These are phyloP conservation scores for Diphasiastrum complanatum DNA, from an alignment of 83 land plant genomes.

Conservation along the genomic window DNA sequence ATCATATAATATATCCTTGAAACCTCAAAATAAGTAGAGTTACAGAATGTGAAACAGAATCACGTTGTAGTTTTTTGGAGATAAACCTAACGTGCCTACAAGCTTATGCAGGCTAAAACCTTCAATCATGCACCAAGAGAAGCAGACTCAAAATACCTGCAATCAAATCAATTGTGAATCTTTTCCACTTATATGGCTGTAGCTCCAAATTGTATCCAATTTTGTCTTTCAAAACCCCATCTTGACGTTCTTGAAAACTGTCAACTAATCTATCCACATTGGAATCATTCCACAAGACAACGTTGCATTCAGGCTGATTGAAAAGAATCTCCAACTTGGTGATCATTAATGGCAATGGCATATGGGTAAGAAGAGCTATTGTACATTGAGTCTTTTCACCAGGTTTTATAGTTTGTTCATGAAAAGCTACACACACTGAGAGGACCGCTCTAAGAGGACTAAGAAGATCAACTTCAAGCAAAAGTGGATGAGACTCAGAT, in stretches of 20 bases:
- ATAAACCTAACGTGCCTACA: too few relatives aligned
- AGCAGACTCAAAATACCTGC: slow-evolving; percentile 44
- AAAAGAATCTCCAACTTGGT: slow-evolving; percentile 75
- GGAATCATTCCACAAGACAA: slow-evolving; percentile 37
- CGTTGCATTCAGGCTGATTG: slow-evolving; percentile 69
- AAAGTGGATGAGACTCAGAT: slow-evolving; percentile 41
- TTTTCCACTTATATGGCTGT: slow-evolving; percentile 65
- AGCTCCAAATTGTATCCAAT: slow-evolving; percentile 40
- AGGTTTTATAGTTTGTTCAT: slow-evolving; percentile 77
- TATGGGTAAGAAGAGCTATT: slow-evolving; percentile 71
- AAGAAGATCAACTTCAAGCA: slow-evolving; percentile 72
- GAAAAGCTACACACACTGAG: slow-evolving; percentile 79
- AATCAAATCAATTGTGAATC: slow-evolving; percentile 60
- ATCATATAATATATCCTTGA: neutral
- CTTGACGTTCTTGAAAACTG: neutral
- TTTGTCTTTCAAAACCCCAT: slow-evolving; percentile 11
- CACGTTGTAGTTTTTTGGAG: too few relatives aligned
- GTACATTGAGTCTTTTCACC: slow-evolving; percentile 48
- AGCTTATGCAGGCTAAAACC: too few relatives aligned
- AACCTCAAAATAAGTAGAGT: neutral
- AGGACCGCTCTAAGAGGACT: slow-evolving; percentile 82
- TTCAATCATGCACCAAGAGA: neutral
- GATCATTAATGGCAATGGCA: slow-evolving; percentile 59
- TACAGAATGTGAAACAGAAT: neutral
- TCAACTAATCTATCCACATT: slow-evolving; percentile 3